Evolutionary conservation across 306 rosid species (phyloP), one percentile per base, ranked within the genome.

Genomic region (Crotalaria pallida): DNA sequence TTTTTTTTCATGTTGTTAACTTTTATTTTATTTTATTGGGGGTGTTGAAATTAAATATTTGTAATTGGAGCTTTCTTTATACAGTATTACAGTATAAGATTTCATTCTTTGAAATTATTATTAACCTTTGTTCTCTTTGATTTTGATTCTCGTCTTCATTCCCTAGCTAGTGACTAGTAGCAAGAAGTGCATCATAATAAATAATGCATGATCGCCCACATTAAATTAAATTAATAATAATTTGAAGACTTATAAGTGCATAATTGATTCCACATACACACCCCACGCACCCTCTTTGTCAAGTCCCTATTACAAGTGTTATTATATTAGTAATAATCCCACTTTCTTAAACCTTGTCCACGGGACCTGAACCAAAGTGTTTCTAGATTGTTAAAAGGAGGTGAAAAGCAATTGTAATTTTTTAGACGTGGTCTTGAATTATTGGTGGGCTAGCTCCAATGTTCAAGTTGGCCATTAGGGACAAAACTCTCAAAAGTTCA

Each of bases 291-390:
- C 74, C 22, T 17, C 29, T 72, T 48, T 50, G 65, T 29, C 40
- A 69, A 75, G 74, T 61, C 49, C 22, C 24, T 70, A 33, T 51
- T 52, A 26, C 58, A 74, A 73, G 23, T 40, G 31, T 45, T 59
- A 55, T n/a, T 23, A 24, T 59, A 65, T 18, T 69, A 56, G 44
- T 62, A 75, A 45, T 82, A 77, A 47, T 80, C 59, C 70, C 67
- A 70, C 69, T 83, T 86, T 79, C 23, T 72, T 72, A 80, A 84
- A 65, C 67, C 78, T 27, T 86, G 96, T 85, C 94, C 88, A 84
- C 65, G 88, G 91, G 97, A 82, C 82, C 76, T 90, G 96, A 93
- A 87, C 88, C 90, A 49, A 69, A 66, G 77, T 76, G 83, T 84
- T 83, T 88, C 89, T 87, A 90, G 94, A 93, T 84, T 40, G 75